A percentile compares a stretch with the other conserved stretches of the same genome.
Conservation (phyloP, 140 eudicot genomes). For the Ambrosia hybrid region DNA sequence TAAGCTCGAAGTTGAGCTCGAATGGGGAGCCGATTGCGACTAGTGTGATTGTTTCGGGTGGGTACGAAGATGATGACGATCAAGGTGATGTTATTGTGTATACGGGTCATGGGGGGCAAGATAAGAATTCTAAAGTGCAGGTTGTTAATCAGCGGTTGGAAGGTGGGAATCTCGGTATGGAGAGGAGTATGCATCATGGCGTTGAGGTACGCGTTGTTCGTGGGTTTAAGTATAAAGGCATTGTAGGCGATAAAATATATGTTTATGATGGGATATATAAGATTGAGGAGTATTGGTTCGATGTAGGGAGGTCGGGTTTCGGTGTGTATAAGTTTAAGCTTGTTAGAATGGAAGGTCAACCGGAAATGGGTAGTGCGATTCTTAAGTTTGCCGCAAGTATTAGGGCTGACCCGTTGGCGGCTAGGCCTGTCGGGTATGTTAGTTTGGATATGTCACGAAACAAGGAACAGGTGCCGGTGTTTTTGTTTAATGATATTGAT, state of each 20-base stretch:
- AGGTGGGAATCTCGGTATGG: slow-evolving; percentile 81
- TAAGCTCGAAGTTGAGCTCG: slow-evolving; percentile 58
- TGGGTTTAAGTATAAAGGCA: slow-evolving; percentile 73
- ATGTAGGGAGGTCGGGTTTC: slow-evolving; percentile 85
- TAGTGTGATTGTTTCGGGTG: slow-evolving; percentile 87
- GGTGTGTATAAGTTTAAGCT: slow-evolving; percentile 84
- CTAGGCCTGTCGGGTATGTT: slow-evolving; percentile 62
- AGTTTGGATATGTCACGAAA: slow-evolving; percentile 63
- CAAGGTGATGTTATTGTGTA: slow-evolving; percentile 67
- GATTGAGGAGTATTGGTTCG: slow-evolving; percentile 66
- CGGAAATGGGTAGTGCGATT: slow-evolving; percentile 73
- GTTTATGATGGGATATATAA: slow-evolving; percentile 87
- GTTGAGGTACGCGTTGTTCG: slow-evolving; percentile 88
- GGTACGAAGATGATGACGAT: slow-evolving; percentile 96
- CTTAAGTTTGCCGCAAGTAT: slow-evolving; percentile 60
- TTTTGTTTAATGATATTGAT: slow-evolving; percentile 72
- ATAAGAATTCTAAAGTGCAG: slow-evolving; percentile 43
- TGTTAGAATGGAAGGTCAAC: slow-evolving; percentile 70
- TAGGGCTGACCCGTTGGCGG: slow-evolving; percentile 46
- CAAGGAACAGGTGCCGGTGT: slow-evolving; percentile 68
- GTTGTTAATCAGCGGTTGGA: slow-evolving; percentile 67
- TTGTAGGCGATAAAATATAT: slow-evolving; percentile 64
- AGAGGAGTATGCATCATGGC: slow-evolving; percentile 84
- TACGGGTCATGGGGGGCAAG: slow-evolving; percentile 97
- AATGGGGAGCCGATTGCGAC: slow-evolving; percentile 93